A percentile compares a stretch with the other conserved stretches of the same genome.
Conservation (phyloP, 1,139 yeast genomes). For the Geotrichum citri-aurantii region DNA sequence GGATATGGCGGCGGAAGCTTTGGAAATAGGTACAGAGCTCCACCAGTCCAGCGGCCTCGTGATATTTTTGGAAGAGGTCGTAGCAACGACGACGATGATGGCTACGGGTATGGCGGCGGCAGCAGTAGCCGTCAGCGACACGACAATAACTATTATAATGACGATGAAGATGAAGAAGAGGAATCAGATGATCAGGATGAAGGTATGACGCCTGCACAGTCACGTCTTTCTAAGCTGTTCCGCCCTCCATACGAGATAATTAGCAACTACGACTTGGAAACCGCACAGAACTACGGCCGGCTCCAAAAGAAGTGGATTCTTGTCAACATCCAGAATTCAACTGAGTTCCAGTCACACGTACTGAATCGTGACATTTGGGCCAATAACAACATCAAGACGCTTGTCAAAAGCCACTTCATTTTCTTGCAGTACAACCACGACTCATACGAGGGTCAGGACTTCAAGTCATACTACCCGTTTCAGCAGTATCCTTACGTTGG, state of each 20-base stretch:
- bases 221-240: conserved; percentile 71
- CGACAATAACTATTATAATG: conserved; percentile 9
- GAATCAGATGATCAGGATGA: background rate
- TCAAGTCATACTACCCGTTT: conserved; percentile 64
- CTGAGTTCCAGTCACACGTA: conserved; percentile 83
- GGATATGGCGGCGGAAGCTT: conserved; percentile 20
- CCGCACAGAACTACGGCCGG: conserved; percentile 64
- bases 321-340: conserved; percentile 77
- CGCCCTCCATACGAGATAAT: conserved; percentile 93
- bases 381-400: conserved; percentile 54
- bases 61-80: background rate
- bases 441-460: conserved; percentile 66
- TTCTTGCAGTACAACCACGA: conserved; percentile 69
- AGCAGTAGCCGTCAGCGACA: background rate
- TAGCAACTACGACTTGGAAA: conserved; percentile 55
- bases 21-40: background rate
- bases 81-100: background rate
- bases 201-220: conserved; percentile 53
- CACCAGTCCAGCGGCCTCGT: background rate
- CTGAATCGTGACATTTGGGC: conserved; percentile 94
- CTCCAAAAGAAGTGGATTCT: conserved; percentile 71
- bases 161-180: conserved; percentile 11
- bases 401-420: conserved; percentile 62
- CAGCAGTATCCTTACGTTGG: conserved; percentile 82
- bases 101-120: background rate